Conservation (phyloP, 1,139 yeast genomes). For the Pneumocystis jirovecii region DNA sequence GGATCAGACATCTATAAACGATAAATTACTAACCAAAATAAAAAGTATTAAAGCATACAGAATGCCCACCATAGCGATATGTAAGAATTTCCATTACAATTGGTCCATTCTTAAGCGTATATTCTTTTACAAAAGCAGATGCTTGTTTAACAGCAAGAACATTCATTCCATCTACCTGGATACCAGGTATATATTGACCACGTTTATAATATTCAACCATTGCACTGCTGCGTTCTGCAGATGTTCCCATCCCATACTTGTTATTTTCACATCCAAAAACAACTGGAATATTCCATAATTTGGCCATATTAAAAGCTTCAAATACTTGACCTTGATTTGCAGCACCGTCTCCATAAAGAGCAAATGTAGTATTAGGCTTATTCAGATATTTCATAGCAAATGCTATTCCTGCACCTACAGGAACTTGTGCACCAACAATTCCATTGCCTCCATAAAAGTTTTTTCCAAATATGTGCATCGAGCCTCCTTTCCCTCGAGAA, state of each 20-base stretch:
- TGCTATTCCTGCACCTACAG: conserved; percentile 93
- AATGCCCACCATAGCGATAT: conserved; percentile 98
- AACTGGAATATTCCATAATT: conserved; percentile 92
- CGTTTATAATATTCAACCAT: conserved; percentile 94
- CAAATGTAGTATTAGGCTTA: conserved; percentile 67
- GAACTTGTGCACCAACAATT: conserved; percentile 98
- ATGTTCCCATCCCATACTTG: conserved; percentile 99
- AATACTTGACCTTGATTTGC: conserved; percentile 98
- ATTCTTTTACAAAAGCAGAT: conserved; percentile 90
- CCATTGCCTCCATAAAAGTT: conserved; percentile 99
- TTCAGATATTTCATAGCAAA: conserved; percentile 90
- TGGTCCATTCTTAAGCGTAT: conserved; percentile 95
- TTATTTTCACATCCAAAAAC: conserved; percentile 94
- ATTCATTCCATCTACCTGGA: conserved; percentile 98
- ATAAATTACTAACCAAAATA: conserved; percentile 41
- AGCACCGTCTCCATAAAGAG: conserved; percentile 97
- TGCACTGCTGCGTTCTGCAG: conserved; percentile 94
- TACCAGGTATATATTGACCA: conserved; percentile 98
- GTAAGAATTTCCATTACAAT: conserved; percentile 92
- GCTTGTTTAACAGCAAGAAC: conserved; percentile 90
- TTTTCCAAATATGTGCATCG: conserved; percentile 95
- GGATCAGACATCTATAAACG: conserved; percentile 7
- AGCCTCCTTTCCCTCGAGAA: conserved; percentile 96
- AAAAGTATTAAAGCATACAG: conserved; percentile 99
- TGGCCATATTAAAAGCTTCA: conserved; percentile 97